Evolutionary conservation across 2,329 filamentous ascomycete species (phyloP).

Genomic region (Rutstroemia sp.): DNA sequence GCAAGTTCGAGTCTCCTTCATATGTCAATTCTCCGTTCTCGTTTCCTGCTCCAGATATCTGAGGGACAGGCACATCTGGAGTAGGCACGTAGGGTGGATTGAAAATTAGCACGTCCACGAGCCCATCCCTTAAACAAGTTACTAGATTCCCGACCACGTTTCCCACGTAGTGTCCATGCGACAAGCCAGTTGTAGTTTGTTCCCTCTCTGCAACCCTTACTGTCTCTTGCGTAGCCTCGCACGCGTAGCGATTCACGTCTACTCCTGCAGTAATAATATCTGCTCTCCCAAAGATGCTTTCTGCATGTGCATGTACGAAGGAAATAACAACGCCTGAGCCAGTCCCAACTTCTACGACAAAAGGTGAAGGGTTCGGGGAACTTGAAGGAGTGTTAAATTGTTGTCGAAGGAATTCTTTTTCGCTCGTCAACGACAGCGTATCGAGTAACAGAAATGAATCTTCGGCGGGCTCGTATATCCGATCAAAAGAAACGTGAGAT

Average conservation of each 20-base stretch:
- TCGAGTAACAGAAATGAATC: constrained; percentile 94
- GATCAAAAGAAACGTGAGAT: constrained; percentile 79
- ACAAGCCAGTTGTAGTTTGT: constrained; percentile 28
- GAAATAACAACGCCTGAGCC: constrained; percentile 92
- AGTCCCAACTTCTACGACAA: constrained; percentile 80
- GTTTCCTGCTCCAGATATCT: constrained; percentile 32
- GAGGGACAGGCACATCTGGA: constrained; percentile 52
- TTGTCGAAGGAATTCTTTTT: constrained; percentile 23
- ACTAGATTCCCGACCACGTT: constrained; percentile 65
- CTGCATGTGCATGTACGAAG: constrained; percentile 73
- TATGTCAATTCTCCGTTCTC: constrained; percentile 39
- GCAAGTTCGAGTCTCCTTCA: constrained; percentile 73
- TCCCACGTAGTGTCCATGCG: constrained; percentile 50
- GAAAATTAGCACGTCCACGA: constrained; percentile 82
- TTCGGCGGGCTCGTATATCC: constrained; percentile 91
- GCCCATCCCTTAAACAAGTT: constrained; percentile 46
- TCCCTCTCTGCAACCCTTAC: constrained; percentile 42
- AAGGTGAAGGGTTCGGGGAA: constrained; percentile 37
- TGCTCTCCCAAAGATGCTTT: constrained; percentile 61
- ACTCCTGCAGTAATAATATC: constrained; percentile 67
- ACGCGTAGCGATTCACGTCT: constrained; percentile 83
- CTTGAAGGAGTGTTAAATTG: constrained; percentile 11
- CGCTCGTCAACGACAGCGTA: constrained; percentile 61
- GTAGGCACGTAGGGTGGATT: constrained; percentile 97
- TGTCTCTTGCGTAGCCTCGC: constrained; percentile 65